Evolutionary conservation across 2,329 filamentous ascomycete species (phyloP), one percentile per base, ranked within the genome.

Genomic region (Didymella pomorum): DNA sequence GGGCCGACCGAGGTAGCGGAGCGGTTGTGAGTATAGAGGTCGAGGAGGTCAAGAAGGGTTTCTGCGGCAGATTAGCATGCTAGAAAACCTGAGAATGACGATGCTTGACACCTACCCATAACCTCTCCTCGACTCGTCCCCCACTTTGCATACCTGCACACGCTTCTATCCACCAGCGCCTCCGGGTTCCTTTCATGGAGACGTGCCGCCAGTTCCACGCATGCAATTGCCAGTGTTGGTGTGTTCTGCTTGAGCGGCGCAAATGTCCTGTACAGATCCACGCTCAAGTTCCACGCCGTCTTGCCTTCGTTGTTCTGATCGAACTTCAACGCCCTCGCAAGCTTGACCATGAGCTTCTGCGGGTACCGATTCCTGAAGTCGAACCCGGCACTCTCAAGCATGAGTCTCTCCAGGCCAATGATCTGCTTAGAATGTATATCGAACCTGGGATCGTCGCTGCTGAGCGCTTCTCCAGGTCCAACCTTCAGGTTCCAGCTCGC

Each of bases 261-360:
- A 76, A 95, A 96, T 0, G 95, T 99, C 72, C 93, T 92, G 79
- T 97, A 97, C 45, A 97, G 81, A 77, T 99, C 95, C 51, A 94
- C 86, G 45, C 89, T 90, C 74, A 98, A 90, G 62, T 89, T 87
- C 79, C 93, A 97, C 0, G 92, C 91, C 0, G 87, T 84, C 16
- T 82, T 82, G 28, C 88, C 86, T 60, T 93, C 86, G 23, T 79
- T 63, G 10, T 82, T 79, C 52, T 81, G 83, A 5, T 84, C 81
- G 8, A 86, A 80, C 5, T 80, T 77, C 55, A 89, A 82, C 44
- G 80, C 79, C 71, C 89, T 86, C 49, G 88, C 83, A 25, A 97
- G 83, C 79, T 98, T 98, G 66, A 92, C 84, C 41, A 98, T 81
- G 21, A 92, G 83, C 63, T 93, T 91, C 68, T 97, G 92, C 0